Conservation (phyloP, 176 grass and related monocot genomes). For the Triticum monococcum region DNA sequence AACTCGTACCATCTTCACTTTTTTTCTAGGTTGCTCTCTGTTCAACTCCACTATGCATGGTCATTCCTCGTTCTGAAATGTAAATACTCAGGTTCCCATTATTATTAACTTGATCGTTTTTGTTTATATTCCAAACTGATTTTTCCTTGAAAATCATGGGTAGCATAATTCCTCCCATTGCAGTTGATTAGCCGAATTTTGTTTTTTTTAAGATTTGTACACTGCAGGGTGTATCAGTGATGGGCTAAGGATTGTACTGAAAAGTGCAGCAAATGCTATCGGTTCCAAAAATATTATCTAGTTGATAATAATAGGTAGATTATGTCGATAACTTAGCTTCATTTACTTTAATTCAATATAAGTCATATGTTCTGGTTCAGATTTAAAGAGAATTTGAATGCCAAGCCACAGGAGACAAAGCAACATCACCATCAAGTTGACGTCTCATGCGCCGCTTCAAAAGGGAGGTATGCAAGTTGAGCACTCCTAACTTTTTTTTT, state of each 20-base stretch:
- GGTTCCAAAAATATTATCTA: too few species aligned
- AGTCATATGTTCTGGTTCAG: background rate
- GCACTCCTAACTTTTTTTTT: background rate
- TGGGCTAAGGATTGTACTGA: background rate
- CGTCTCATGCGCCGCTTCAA: background rate
- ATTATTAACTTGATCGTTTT: too few species aligned
- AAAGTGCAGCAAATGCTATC: background rate
- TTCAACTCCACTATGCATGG: background rate
- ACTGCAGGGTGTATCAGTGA: too few species aligned
- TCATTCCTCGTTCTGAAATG: background rate
- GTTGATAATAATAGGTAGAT: background rate
- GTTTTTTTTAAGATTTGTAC: accelerated
- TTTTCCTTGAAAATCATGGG: background rate
- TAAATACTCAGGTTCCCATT: too few species aligned
- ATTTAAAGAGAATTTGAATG: background rate
- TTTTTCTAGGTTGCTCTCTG: background rate
- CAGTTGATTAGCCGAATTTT: background rate
- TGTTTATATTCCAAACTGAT: background rate
- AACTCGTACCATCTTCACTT: background rate
- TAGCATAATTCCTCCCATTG: background rate
- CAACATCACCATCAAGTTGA: background rate
- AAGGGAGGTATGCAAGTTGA: background rate
- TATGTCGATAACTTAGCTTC: background rate
- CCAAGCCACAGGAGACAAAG: background rate
- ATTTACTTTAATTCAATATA: background rate